Evolutionary conservation across 2,329 filamentous ascomycete genomes (phyloP).

Genomic region (Claviceps capensis): DNA sequence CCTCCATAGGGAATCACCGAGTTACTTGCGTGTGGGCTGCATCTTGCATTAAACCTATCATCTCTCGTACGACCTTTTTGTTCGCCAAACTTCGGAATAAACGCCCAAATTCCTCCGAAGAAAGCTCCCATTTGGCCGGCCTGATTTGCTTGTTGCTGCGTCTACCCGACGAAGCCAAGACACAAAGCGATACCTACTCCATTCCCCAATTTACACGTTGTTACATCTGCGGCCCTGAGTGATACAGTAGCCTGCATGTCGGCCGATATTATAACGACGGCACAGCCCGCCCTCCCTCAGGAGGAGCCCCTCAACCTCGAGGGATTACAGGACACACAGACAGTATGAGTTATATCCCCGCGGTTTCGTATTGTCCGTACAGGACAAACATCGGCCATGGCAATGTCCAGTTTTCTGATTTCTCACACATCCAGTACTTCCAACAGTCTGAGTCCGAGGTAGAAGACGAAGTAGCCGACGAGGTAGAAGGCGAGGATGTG

Average conservation of each 20-base stretch:
- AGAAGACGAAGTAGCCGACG: slow-evolving; percentile 16
- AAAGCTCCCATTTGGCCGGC: slow-evolving; percentile 4
- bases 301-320: slow-evolving; percentile 11
- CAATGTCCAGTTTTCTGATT: slow-evolving; percentile 28
- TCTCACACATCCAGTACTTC: slow-evolving; percentile 28
- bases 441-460: slow-evolving; percentile 26
- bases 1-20: too few species aligned
- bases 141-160: slow-evolving; percentile 12
- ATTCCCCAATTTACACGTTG: background rate
- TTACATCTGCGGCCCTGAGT: background rate
- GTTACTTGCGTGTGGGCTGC: slow-evolving; percentile 1
- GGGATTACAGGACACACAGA: slow-evolving; percentile 14
- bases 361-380: slow-evolving; percentile 24
- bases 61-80: slow-evolving; percentile 5
- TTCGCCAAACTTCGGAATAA: background rate
- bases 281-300: slow-evolving; percentile 13
- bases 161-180: slow-evolving; percentile 20
- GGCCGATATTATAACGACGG: slow-evolving; percentile 19
- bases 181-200: slow-evolving; percentile 8
- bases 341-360: slow-evolving; percentile 29
- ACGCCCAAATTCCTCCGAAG: slow-evolving; percentile 9
- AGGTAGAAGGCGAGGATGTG: slow-evolving; percentile 19
- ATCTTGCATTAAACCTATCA: slow-evolving; percentile 1
- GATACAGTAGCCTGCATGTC: slow-evolving; percentile 14
- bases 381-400: slow-evolving; percentile 25